Base-by-base conservation (phyloP, 192 early-diverging fungal species). In the Chytriomyces confervae region DNA sequence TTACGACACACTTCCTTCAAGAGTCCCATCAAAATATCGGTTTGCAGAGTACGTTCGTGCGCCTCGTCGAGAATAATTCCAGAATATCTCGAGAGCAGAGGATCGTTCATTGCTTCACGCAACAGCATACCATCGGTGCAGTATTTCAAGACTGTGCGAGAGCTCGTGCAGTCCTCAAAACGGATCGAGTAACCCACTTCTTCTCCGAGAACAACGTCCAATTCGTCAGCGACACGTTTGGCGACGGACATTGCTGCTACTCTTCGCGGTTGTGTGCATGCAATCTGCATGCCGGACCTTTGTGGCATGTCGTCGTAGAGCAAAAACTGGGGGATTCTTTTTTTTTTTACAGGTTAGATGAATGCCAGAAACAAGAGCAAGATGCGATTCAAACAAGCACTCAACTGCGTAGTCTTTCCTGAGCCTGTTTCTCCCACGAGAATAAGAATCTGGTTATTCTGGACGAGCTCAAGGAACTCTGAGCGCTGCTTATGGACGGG, bases 231-330 rank as follows among this genome's bases (percentile, higher is more conserved):
- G 16, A 99, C 98, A 87, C 98, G 97, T 83, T 96, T 92, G 11
- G 98, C 97, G 51, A 99, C 97, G 48, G 96, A 97, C 94, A 95
- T 99, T n/a, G 98, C 98, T 7, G 98, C 97, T 43, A 99, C 96
- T 86, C 98, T 92, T 81, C 98, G 93, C 18, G 98, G 98, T 78
- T 99, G 98, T 50, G 98, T 99, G 85, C 98, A 99, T 13, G 96
- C 98, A 82, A 98, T 95, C 86, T 95, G 91, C 77, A 92, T 95
- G 45, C 92, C 92, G 67, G 96, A 93, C 20, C 49, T 43, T 61
- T 89, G 96, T 49, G 98, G 97, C 63, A 97, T 87, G 73, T 94
- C 91, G 84, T 99, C 97, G 72, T 92, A 93, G 5, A 92, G 86
- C 79, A 98, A 83, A 79, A 96, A 99, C 83, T 99, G 98, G 18